Evolutionary conservation across 208 protist genomes (phyloP).

Genomic region (Strigomonas culicis): DNA sequence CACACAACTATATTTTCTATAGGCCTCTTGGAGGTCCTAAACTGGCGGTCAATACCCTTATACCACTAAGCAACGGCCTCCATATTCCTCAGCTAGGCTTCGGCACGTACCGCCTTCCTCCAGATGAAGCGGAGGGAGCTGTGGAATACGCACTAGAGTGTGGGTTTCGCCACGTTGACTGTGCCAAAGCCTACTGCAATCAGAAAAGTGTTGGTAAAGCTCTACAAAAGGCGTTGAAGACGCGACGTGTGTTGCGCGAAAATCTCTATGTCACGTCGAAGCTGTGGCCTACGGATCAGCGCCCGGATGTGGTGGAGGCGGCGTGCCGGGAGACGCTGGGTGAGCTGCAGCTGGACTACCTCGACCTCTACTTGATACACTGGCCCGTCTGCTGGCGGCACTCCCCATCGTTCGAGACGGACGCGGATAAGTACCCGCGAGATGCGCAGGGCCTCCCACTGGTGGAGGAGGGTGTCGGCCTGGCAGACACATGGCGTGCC

Average conservation of each 20-base stretch:
- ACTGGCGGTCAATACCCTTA: slow-evolving; percentile 2
- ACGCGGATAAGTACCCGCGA: slow-evolving; percentile 7
- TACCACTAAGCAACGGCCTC: slow-evolving; percentile 21
- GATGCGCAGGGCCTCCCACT: slow-evolving; percentile 37
- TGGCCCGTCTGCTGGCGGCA: slow-evolving; percentile 88
- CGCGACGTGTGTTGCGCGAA: slow-evolving; percentile 60
- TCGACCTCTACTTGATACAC: slow-evolving; percentile 93
- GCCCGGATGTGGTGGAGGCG: slow-evolving; percentile 76
- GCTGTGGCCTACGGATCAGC: slow-evolving; percentile 94
- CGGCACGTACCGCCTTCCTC: slow-evolving; percentile 79
- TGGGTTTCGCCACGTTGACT: slow-evolving; percentile 90
- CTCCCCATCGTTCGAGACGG: slow-evolving; percentile 39
- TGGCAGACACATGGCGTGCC: slow-evolving; percentile 81
- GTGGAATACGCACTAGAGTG: slow-evolving; percentile 68
- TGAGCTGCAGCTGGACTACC: slow-evolving; percentile 81
- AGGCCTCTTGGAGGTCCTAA: slow-evolving; percentile 36
- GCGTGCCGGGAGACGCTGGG: slow-evolving; percentile 79
- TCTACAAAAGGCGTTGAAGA: slow-evolving; percentile 42
- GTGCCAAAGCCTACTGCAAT: slow-evolving; percentile 89
- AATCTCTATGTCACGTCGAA: slow-evolving; percentile 95
- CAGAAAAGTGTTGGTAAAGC: slow-evolving; percentile 86
- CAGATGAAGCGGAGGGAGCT: slow-evolving; percentile 33
- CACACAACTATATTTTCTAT: not conserved
- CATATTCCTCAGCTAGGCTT: slow-evolving; percentile 85
- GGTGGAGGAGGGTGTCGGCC: slow-evolving; percentile 45